A percentile compares a stretch with the other conserved stretches of the same genome.
These are phyloP conservation scores for Stereocaulon alpinum DNA, from an alignment of 495 filamentous ascomycete genomes.

Conservation along the genomic window DNA sequence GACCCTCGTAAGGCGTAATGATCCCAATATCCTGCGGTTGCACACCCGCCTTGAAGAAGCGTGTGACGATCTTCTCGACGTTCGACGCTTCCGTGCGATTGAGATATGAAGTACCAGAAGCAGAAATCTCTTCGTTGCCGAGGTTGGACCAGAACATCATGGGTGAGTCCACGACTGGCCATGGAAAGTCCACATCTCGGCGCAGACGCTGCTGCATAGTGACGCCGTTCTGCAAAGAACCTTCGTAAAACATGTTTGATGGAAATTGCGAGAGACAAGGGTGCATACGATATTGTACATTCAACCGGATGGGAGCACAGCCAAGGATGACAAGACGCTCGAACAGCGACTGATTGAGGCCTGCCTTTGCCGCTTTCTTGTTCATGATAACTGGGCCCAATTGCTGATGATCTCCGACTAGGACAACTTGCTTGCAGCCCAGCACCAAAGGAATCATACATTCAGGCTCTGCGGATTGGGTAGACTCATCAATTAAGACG, in stretches of 20 bases:
- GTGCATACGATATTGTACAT: slow-evolving; percentile 99
- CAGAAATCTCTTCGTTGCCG: slow-evolving; percentile 95
- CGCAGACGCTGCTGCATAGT: slow-evolving; percentile 80
- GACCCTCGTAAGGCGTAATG: slow-evolving; percentile 97
- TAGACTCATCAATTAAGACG: slow-evolving; percentile 95
- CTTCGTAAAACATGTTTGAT: slow-evolving; percentile 99
- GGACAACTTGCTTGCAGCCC: slow-evolving; percentile 95
- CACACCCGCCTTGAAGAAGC: slow-evolving; percentile 99
- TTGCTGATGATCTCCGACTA: slow-evolving; percentile 97
- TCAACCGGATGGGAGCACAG: slow-evolving; percentile 85
- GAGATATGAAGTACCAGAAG: slow-evolving; percentile 93
- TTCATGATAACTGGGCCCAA: slow-evolving; percentile 99
- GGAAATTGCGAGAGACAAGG: slow-evolving; percentile 96
- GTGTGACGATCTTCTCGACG: slow-evolving; percentile 94
- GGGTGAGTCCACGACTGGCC: slow-evolving; percentile 85
- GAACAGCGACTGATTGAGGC: slow-evolving; percentile 93
- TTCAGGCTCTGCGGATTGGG: slow-evolving; percentile 96
- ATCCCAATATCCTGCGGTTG: slow-evolving; percentile 87
- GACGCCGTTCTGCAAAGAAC: slow-evolving; percentile 92
- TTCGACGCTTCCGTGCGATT: slow-evolving; percentile 96
- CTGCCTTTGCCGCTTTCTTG: slow-evolving; percentile 98
- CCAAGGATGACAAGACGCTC: slow-evolving; percentile 90
- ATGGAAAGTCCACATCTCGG: slow-evolving; percentile 94
- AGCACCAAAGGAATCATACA: slow-evolving; percentile 98
- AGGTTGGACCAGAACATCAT: slow-evolving; percentile 99